phyloP scores from a whole-genome alignment of 768 basidiomycete genomes.

The Mycena rebaudengoi region DNA sequence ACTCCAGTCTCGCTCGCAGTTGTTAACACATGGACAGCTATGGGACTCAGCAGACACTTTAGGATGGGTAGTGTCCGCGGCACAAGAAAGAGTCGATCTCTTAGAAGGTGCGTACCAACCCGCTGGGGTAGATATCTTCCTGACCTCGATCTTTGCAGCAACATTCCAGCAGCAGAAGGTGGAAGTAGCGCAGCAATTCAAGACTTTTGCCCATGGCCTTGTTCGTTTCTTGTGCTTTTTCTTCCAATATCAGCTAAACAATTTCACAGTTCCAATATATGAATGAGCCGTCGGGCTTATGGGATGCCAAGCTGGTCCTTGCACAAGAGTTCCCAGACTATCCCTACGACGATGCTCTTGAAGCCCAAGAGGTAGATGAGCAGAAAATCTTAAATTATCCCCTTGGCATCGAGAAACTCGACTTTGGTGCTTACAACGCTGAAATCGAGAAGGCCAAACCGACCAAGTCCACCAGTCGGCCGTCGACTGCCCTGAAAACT shows the following conservation, averaged over 20 bases:
- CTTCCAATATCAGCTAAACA: not conserved
- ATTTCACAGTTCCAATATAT: constrained; percentile 26
- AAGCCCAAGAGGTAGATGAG: constrained; percentile 14
- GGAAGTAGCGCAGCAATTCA: constrained; percentile 34
- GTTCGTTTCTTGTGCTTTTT: constrained; percentile 23
- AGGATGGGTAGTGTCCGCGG: constrained; percentile 26
- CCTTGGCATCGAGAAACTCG: constrained; percentile 13
- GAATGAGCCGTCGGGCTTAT: constrained; percentile 16
- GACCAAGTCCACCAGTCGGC: constrained; percentile 8
- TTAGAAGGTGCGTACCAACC: constrained; percentile 29
- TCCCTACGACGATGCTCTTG: constrained; percentile 27
- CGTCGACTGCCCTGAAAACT: constrained; percentile 16
- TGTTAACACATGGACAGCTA: no score
- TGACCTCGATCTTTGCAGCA: constrained; percentile 12
- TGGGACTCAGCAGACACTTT: constrained; percentile 32
- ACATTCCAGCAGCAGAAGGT: constrained; percentile 35
- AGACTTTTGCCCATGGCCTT: constrained; percentile 34
- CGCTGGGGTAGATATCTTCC: not conserved
- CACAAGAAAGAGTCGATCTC: constrained; percentile 30
- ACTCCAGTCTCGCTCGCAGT: no score
- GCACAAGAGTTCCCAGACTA: constrained; percentile 27
- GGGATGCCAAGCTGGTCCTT: constrained; percentile 24
- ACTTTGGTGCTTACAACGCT: constrained; percentile 26
- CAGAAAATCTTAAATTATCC: constrained; percentile 28
- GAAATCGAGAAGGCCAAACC: not conserved